phyloP scores from a whole-genome alignment of 495 filamentous ascomycete genomes.

The Aspergillus coremiiformis region DNA sequence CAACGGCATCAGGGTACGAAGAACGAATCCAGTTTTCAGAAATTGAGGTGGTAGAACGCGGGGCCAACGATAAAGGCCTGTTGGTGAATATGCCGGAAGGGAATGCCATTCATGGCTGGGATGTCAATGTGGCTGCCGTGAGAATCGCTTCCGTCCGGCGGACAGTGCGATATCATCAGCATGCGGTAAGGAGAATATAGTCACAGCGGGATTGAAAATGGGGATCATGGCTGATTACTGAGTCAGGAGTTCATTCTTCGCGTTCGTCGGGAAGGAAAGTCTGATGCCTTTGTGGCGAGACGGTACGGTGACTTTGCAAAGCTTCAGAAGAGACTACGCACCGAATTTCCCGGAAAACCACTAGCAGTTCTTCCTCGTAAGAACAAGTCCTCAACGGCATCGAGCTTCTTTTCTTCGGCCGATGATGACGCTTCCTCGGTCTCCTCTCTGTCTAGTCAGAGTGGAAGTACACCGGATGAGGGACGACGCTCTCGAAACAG shows the following conservation, averaged over 20 bases:
- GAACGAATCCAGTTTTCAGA: slow-evolving; percentile 94
- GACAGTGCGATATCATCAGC: slow-evolving; percentile 82
- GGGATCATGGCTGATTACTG: slow-evolving; percentile 3
- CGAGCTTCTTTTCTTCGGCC: slow-evolving; percentile 46
- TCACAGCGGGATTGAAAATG: neutral
- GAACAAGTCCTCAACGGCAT: slow-evolving; percentile 66
- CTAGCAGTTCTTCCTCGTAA: slow-evolving; percentile 83
- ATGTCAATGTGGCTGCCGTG: slow-evolving; percentile 91
- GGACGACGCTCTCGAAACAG: slow-evolving; percentile 17
- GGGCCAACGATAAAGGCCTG: slow-evolving; percentile 83
- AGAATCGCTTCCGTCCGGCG: slow-evolving; percentile 72
- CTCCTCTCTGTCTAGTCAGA: slow-evolving; percentile 67
- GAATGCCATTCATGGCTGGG: slow-evolving; percentile 88
- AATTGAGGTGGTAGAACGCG: slow-evolving; percentile 89
- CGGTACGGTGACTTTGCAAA: slow-evolving; percentile 82
- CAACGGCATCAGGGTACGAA: slow-evolving; percentile 93
- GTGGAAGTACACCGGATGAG: slow-evolving; percentile 34
- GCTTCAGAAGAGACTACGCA: slow-evolving; percentile 70
- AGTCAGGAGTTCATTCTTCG: slow-evolving; percentile 80
- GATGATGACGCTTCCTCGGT: slow-evolving; percentile 68
- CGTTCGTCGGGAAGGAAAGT: slow-evolving; percentile 62
- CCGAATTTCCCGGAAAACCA: slow-evolving; percentile 85
- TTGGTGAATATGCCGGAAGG: slow-evolving; percentile 82
- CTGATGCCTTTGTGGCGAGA: slow-evolving; percentile 70
- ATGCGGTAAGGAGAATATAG: slow-evolving; percentile 58